Evolutionary conservation across 352 stramenopile genomes (phyloP), one percentile per base, ranked within the genome.

Genomic region (Phytopythium boreale): DNA sequence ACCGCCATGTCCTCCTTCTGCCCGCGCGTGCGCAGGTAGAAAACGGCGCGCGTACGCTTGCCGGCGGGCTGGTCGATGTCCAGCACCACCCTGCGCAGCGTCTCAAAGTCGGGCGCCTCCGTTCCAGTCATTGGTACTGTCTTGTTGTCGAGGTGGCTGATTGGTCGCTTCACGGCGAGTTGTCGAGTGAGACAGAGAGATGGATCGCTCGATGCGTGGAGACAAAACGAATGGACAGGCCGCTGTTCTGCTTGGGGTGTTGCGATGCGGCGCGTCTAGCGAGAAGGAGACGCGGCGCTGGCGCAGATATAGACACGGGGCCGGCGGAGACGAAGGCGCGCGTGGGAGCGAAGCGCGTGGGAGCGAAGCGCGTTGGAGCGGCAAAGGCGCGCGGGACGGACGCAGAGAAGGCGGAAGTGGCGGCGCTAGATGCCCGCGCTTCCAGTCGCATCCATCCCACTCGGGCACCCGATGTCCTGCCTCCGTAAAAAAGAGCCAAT

Each of bases 11-110:
- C 88, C 53, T 89, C 79, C 41, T 89, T 79, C 50, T 76, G 71
- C 56, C 91, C 91, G 37, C 85, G 79, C 58, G 90, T 91, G 60
- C 91, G 85, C 62, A 97, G 72, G 72, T 96, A 95, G 73, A 98
- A 98, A 36, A 97, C 90, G 20, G 91, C 88, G 63, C 93, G 91
- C 55, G 93, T 98, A 68, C 93, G 89, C 76, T 97, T 96, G 55
- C 84, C 81, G 56, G 95, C 80, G 41, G 90, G 88, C 71, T 97
- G 72, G n/a, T 60, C 78, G 20, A 92, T 63, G 69, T 98, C 86
- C 29, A 97, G 72, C 37, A 97, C 59, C 37, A 79, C 75, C 36
- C 77, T 68, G 36, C 70, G 68, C 14, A 94, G 77, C 36, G 72
- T 68, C 31, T 93, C 82, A 39, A 88, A 92, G 56, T 69, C 76